Conservation (phyloP, 1,284 basidiomycete genomes). For the Ustilago lituana region DNA sequence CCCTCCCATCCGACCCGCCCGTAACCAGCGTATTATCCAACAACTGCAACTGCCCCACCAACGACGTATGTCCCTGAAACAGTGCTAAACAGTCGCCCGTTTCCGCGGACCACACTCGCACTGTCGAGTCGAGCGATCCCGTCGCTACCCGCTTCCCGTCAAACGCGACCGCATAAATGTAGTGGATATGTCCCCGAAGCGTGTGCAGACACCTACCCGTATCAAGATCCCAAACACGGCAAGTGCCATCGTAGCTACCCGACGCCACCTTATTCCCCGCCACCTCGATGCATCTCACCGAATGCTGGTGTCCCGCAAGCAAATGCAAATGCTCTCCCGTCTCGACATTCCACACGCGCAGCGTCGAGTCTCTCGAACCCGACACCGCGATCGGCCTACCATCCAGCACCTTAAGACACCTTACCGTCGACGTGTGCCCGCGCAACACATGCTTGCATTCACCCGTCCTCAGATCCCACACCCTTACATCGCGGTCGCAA, state of each 20-base stretch:
- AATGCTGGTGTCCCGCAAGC: conserved; percentile 81
- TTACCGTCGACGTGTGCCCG: conserved; percentile 90
- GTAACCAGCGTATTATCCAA: conserved; percentile 79
- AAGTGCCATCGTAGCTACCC: conserved; percentile 86
- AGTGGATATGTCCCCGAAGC: conserved; percentile 86
- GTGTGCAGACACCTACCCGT: conserved; percentile 78
- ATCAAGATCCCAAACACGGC: conserved; percentile 64
- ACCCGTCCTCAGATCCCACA: conserved; percentile 90
- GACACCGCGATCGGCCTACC: conserved; percentile 87
- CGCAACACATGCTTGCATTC: conserved; percentile 81
- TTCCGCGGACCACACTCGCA: conserved; percentile 63
- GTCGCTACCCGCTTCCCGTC: conserved; percentile 86
- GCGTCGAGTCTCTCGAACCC: conserved; percentile 79
- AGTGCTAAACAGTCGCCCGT: conserved; percentile 86
- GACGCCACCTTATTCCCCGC: conserved; percentile 82
- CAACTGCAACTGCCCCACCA: conserved; percentile 92
- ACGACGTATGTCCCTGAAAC: conserved; percentile 89
- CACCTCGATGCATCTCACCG: conserved; percentile 88
- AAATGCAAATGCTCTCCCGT: conserved; percentile 77
- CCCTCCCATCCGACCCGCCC: conserved; percentile 90
- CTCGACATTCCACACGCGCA: conserved; percentile 94
- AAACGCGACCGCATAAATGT: conserved; percentile 93
- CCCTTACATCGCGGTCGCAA: conserved; percentile 86
- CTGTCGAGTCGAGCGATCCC: conserved; percentile 75
- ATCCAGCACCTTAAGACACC: conserved; percentile 88